Conservation (phyloP, 78 protist species). For the Paratrimastix pyriformis region DNA sequence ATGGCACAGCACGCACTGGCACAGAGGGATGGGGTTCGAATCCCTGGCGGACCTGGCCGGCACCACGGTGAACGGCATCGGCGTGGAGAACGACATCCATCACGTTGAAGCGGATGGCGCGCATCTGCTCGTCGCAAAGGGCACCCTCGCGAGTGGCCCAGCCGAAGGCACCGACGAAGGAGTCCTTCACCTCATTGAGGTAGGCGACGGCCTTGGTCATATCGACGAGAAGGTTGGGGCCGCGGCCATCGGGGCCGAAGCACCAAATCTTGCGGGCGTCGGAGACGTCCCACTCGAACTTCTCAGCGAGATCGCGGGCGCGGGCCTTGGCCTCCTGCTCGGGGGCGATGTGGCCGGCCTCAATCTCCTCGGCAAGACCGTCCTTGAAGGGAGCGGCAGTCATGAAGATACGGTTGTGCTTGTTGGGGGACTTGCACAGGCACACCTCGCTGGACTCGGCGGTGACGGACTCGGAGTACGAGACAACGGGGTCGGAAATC, state of each 20-base stretch:
- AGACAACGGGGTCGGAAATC: slow-evolving; percentile 95
- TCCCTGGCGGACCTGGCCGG: slow-evolving; percentile 81
- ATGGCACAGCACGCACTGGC: too few species aligned
- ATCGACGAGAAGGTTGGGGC: slow-evolving; percentile 89
- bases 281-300: slow-evolving; percentile 68
- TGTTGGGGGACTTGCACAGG: slow-evolving; percentile 98
- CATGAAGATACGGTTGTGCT: slow-evolving; percentile 96
- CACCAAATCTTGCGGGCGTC: slow-evolving; percentile 89
- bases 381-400: slow-evolving; percentile 79
- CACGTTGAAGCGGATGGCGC: slow-evolving; percentile 84
- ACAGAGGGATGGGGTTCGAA: too few species aligned
- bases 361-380: slow-evolving; percentile 79
- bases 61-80: slow-evolving; percentile 98
- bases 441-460: slow-evolving; percentile 43
- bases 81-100: slow-evolving; percentile 91
- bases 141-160: slow-evolving; percentile 90
- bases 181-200: slow-evolving; percentile 92
- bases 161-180: slow-evolving; percentile 83
- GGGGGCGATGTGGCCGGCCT: slow-evolving; percentile 50
- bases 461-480: slow-evolving; percentile 88
- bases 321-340: slow-evolving; percentile 68
- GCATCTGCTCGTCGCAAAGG: slow-evolving; percentile 89
- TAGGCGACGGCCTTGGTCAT: slow-evolving; percentile 79
- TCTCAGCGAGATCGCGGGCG: slow-evolving; percentile 62
- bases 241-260: slow-evolving; percentile 91